Evolutionary conservation across 306 rosid species (phyloP).

Genomic region (Casuarina equisetifolia): DNA sequence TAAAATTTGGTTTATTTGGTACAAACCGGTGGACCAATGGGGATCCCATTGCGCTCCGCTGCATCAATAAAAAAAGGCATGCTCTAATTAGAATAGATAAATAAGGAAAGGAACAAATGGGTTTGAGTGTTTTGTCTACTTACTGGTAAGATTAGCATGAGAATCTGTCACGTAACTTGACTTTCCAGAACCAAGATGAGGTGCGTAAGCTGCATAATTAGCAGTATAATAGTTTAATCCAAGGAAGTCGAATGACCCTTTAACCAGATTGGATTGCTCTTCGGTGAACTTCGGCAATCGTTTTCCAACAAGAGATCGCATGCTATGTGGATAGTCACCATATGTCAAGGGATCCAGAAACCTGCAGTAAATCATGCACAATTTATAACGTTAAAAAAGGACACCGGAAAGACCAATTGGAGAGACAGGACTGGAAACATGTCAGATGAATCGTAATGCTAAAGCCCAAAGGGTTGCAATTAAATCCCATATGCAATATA

Average conservation of each 20-base stretch:
- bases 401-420: too few relatives aligned
- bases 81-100: too few relatives aligned
- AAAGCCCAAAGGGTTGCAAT: too few relatives aligned
- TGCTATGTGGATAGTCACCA: conserved; percentile 68
- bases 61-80: not conserved
- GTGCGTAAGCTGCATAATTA: conserved; percentile 22
- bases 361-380: conserved; percentile 27
- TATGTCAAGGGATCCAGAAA: conserved; percentile 56
- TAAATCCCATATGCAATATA: too few relatives aligned
- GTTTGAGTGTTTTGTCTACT: not conserved
- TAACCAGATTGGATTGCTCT: conserved; percentile 21
- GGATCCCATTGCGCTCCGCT: conserved; percentile 42
- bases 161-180: conserved; percentile 31
- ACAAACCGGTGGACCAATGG: conserved; percentile 48
- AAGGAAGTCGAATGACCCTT: conserved; percentile 42
- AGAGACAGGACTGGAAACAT: too few relatives aligned
- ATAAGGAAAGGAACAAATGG: too few relatives aligned
- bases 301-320: conserved; percentile 36
- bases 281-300: conserved; percentile 40
- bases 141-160: conserved; percentile 17
- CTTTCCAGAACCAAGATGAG: not conserved
- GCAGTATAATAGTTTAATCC: conserved; percentile 46
- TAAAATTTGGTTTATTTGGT: too few relatives aligned
- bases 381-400: not conserved
- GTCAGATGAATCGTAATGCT: too few relatives aligned